phyloP scores from a whole-genome alignment of 768 basidiomycete species.

The Mycena venus region DNA sequence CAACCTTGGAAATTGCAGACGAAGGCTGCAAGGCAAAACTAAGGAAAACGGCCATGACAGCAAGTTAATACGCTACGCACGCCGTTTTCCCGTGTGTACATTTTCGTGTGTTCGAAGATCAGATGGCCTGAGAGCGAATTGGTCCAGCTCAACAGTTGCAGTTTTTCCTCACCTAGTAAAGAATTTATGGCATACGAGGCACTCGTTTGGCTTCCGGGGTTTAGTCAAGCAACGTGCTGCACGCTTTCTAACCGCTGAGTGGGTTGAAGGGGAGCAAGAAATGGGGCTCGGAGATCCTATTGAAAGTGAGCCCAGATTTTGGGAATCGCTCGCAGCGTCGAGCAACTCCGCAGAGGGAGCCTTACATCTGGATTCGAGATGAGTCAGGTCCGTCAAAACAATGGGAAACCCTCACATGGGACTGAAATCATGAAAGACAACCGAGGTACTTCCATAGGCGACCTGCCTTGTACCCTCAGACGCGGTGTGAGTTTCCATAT shows the following conservation, averaged over 20 bases:
- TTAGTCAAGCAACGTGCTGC: neutral
- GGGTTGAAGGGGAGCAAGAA: neutral
- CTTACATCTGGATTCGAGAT: neutral
- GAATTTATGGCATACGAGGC: neutral
- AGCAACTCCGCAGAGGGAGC: too few species aligned
- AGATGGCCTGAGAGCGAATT: neutral
- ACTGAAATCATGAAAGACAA: neutral
- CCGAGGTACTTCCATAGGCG: neutral
- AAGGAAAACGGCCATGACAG: fast-evolving
- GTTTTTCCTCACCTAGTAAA: neutral
- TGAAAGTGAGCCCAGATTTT: neutral
- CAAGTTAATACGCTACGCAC: neutral
- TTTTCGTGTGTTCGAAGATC: conserved; percentile 4
- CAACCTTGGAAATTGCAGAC: neutral
- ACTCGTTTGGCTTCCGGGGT: neutral
- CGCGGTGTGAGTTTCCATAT: too few species aligned
- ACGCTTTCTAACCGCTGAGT: neutral
- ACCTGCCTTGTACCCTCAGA: too few species aligned
- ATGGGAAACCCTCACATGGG: neutral
- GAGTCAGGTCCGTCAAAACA: neutral
- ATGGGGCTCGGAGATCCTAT: neutral
- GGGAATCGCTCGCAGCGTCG: neutral
- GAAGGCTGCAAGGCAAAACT: neutral
- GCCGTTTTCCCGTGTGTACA: neutral
- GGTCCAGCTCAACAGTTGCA: neutral